Conservation (phyloP, 257 asterid species). For the Capsicum chinense region DNA sequence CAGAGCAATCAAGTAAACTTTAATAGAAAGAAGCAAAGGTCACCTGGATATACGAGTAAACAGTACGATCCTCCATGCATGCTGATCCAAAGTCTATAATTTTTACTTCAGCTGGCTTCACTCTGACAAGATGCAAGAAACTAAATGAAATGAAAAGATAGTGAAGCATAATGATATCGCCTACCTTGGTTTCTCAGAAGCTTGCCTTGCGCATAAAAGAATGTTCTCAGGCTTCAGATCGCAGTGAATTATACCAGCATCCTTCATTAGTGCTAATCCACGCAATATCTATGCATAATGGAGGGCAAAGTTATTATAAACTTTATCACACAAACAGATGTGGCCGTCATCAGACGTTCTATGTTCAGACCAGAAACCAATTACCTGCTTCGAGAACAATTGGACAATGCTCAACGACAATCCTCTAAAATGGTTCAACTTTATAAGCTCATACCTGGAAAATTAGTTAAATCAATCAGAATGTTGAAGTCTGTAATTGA, state of each 20-base stretch:
- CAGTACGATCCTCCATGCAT: constrained; percentile 93
- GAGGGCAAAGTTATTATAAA: constrained; percentile 29
- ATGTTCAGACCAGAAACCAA: constrained; percentile 34
- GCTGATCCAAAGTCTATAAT: constrained; percentile 99
- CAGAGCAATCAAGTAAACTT: constrained; percentile 33
- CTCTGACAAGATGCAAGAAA: constrained; percentile 60
- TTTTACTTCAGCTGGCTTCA: constrained; percentile 90
- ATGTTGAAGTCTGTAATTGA: neutral
- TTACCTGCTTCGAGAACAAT: constrained; percentile 95
- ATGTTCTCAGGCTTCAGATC: constrained; percentile 99
- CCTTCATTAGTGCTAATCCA: constrained; percentile 92
- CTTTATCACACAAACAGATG: constrained; percentile 30
- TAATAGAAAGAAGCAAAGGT: constrained; percentile 30
- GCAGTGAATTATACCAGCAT: constrained; percentile 96
- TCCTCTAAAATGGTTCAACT: constrained; percentile 90
- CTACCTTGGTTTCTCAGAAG: constrained; percentile 40
- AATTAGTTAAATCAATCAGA: constrained; percentile 21
- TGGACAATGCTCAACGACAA: constrained; percentile 91
- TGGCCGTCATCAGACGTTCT: neutral
- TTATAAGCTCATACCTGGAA: constrained; percentile 94
- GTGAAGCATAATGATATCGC: constrained; percentile 22
- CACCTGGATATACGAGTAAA: constrained; percentile 98
- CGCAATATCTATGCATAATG: constrained; percentile 64
- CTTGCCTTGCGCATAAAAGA: constrained; percentile 90
- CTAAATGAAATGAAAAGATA: neutral